Base-by-base conservation (phyloP, 352 stramenopile genomes). In the Pythium pyrilobum region DNA sequence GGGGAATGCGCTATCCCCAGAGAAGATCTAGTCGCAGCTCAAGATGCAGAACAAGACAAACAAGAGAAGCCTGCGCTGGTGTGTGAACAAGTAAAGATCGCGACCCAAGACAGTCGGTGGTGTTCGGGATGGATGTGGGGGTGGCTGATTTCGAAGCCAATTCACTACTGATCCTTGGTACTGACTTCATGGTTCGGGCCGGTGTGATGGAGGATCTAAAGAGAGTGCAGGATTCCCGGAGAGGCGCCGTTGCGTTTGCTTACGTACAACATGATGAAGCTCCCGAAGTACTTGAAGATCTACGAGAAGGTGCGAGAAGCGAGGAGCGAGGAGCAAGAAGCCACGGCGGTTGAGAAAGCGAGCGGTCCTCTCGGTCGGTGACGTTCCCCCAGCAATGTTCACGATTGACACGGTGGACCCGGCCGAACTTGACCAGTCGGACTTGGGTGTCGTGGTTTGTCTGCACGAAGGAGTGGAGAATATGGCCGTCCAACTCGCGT, bases 91-190 rank as follows among this genome's bases (percentile, higher is more conserved):
- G 37, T 47, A 25, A 25, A 29, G 24, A 39, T 56, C 9, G 23
- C 16, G 49, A 38, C 36, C 21, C 11, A 40, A 42, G 56, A 8
- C 2, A 16, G 12, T 41, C 5, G 9, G 48, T 58, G 1, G 47
- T 57, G 18, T 64, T 40, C 44, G 56, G 59, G 44, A 52, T 42
- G 43, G 57, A 66, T 4, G 15, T 66, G 13, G 59, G 50, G 57
- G 31, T 66, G 6, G 57, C 37, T 33, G 50, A 60, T 5, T 66
- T 66, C 31, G 57, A 66, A 32, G 57, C 57, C 2, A 36, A 55
- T 12, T 52, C 50, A 16, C n/a, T 66, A 16, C 6, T 66, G 20
- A 60, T 66, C 39, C 4, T 66, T 0, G 57, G 57, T 2, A 52
- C 57, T 1, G 57, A 66, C 25, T 66, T 56, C 20, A 66, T 66